Evolutionary conservation across 441 rosid genomes (phyloP), one percentile per base, ranked within the genome.

Genomic region (Omphalea diandra): DNA sequence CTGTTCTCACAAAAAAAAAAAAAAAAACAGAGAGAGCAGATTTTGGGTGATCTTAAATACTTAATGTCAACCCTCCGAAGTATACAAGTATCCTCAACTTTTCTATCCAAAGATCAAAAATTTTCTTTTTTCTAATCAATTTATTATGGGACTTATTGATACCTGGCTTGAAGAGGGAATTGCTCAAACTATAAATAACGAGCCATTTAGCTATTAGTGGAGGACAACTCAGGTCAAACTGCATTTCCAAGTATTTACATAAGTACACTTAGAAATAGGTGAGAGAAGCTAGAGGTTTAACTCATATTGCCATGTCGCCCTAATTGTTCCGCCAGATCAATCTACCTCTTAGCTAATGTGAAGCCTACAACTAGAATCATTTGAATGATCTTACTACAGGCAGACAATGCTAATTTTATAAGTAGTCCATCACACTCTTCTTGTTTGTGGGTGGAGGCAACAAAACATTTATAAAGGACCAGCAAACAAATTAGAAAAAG

Each of bases 401-500:
- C n/a, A n/a, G n/a, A n/a, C n/a, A n/a, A 7, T 62, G 38, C 40
- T 44, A 47, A 63, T 46, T 44, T 27, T 44, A 59, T 20, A 5
- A 0, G 44, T 3, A 0, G 44, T 59, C 46, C 15, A 36, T 0
- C 20, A 4, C 14, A 15, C 15, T 14, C n/a, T 49, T 3, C 24
- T 65, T 31, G 40, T 27, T 63, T 44, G 15, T 47, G 14, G 38
- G 18, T 11, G 56, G 18, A 17, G 24, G 7, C 20, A 27, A 15
- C 12, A 46, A 29, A 35, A 29, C 17, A 12, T 24, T 6, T 43
- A 40, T 3, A 15, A 24, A 11, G 17, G 9, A 63, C 14, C 67
- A 63, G 53, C 24, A 44, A 64, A 64, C 18, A 64, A 64, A 47
- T 65, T 47, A 32, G 10, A 46, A 3, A 11, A 65, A 49, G 47